A percentile compares a stretch with the other conserved stretches of the same genome.
Conservation (phyloP, 192 early-diverging fungal species). For the Rhizophagus clarus region DNA sequence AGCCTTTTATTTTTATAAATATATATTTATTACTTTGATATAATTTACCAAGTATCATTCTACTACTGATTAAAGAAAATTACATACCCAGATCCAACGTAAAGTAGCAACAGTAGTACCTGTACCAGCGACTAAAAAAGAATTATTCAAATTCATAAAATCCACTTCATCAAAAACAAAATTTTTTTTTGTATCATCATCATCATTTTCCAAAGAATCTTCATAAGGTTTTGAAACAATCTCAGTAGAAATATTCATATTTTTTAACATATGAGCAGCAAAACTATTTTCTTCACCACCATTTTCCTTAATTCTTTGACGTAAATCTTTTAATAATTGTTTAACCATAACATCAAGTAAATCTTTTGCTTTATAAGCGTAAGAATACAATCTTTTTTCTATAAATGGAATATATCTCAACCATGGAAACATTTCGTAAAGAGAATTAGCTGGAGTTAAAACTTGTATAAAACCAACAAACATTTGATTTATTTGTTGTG, state of each 20-base stretch:
- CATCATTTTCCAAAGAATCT: not conserved
- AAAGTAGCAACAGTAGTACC: not conserved
- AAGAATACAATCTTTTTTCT: not conserved
- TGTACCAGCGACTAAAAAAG: not conserved
- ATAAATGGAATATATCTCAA: not conserved
- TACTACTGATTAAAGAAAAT: too few relatives aligned
- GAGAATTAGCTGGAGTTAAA: not conserved
- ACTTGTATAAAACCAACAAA: not conserved
- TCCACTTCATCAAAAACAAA: not conserved
- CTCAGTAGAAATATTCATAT: not conserved
- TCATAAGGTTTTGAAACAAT: not conserved
- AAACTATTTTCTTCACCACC: not conserved
- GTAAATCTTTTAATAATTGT: not conserved
- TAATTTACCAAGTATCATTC: too few relatives aligned
- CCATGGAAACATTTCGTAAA: not conserved
- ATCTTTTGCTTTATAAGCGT: not conserved
- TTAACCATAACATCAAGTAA: not conserved
- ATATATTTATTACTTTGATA: too few relatives aligned
- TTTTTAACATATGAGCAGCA: not conserved
- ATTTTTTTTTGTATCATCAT: not conserved
- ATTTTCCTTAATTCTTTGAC: constrained; percentile 1
- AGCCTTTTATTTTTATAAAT: not conserved
- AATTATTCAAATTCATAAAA: not conserved
- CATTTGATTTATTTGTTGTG: not conserved
- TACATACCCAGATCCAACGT: not conserved